Base-by-base conservation (phyloP, 2,329 filamentous ascomycete species). In the Diaporthe ilicicola region DNA sequence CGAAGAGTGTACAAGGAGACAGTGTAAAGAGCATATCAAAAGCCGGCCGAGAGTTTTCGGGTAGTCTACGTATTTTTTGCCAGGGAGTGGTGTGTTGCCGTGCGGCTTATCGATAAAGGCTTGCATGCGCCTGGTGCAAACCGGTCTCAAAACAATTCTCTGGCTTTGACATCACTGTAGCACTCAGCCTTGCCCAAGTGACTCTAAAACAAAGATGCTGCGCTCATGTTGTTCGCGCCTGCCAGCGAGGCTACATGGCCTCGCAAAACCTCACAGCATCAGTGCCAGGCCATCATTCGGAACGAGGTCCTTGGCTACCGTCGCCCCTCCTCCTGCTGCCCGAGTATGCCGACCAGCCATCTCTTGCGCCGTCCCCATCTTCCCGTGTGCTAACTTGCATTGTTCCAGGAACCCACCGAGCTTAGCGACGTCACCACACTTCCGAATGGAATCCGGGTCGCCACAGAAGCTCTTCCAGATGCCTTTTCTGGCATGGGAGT, bases 401-500 rank as follows among this genome's bases (percentile, higher is more conserved):
- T 22, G 2, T 22, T 3, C 4, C 53, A 93, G 90, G 95, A 98
- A 79, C 94, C 94, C 17, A 91, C 91, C 61, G 94, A 97, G 74
- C 89, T 97, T 76, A 94, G 98, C 81, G 87, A 92, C 75, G 92
- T 98, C 77, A 97, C 95, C 9, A 95, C 92, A 1, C 89, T 99
- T 19, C 86, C 94, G 62, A 99, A 99, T 87, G 96, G 96, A 78
- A 85, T 99, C 75, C 93, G 95, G 70, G 94, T 99, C 71, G 96
- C 96, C 29, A 97, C 95, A 54, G 96, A 99, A 81, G 94, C 95
- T 70, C 88, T 98, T 13, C 95, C 95, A 1, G 96, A 96, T 51
- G 95, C 95, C 76, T 99, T 99, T 81, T 93, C 95, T 4, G 96
- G 94, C 64, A 93, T 99, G 19, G 96, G 96, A 54, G 94, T 98